Conservation (phyloP, 768 basidiomycete genomes). For the Sporobolomyces roseus region DNA sequence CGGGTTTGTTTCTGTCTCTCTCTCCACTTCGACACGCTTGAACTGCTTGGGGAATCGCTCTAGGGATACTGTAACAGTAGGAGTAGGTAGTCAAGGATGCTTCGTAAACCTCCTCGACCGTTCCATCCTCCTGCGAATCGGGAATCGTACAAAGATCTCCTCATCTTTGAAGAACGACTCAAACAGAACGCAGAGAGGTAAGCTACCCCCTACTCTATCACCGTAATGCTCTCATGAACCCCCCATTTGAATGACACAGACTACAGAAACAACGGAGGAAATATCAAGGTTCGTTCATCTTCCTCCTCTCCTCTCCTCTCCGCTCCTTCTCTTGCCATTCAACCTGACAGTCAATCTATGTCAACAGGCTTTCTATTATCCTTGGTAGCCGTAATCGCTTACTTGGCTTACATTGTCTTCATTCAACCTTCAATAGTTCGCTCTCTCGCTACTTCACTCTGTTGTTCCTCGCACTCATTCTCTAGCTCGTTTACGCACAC, state of each 20-base stretch:
- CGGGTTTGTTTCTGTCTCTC: too few relatives aligned
- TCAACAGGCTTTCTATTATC: conserved; percentile 39
- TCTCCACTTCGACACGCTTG: too few relatives aligned
- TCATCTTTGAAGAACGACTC: conserved; percentile 92
- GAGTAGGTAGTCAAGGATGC: background rate
- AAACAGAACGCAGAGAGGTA: conserved; percentile 74
- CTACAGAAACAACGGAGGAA: conserved; percentile 41
- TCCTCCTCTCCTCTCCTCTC: background rate
- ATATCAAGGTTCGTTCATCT: conserved; percentile 40
- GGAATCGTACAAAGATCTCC: conserved; percentile 65
- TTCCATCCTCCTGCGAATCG: conserved; percentile 26
- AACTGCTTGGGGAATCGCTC: too few relatives aligned
- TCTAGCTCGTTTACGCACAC: background rate
- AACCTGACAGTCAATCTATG: background rate
- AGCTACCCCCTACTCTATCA: conserved; percentile 43
- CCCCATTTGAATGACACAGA: background rate
- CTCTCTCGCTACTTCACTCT: background rate
- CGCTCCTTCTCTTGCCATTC: background rate
- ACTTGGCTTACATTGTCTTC: conserved; percentile 58
- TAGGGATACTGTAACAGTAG: too few relatives aligned
- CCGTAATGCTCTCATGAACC: background rate
- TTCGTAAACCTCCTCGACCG: conserved; percentile 1
- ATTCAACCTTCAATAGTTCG: conserved; percentile 67
- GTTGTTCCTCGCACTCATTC: background rate
- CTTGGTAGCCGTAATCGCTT: conserved; percentile 42